Percentiles rank a stretch among this genome's conserved stretches.
These are phyloP conservation scores for Blumeriella jaapii DNA, from an alignment of 2,329 filamentous ascomycete genomes.

Conservation along the genomic window DNA sequence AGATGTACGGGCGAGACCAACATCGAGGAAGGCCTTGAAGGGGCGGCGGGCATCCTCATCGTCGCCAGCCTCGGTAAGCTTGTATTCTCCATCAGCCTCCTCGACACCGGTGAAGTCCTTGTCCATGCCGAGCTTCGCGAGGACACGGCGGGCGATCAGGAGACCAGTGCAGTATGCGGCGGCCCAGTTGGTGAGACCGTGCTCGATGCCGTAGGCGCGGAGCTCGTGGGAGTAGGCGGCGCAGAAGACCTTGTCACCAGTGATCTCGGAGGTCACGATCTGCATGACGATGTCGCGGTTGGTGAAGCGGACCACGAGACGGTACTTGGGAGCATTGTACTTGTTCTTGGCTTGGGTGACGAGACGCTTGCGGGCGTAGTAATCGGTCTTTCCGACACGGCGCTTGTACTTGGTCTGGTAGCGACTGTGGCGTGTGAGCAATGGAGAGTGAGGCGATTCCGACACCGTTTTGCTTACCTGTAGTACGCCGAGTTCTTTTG, in stretches of 20 bases:
- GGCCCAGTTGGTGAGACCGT: conserved; percentile 99
- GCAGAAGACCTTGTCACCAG: conserved; percentile 92
- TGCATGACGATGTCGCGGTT: conserved; percentile 99
- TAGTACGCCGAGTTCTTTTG: conserved; percentile 98
- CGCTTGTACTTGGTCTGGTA: conserved; percentile 99
- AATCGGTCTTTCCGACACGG: conserved; percentile 95
- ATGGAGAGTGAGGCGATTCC: conserved; percentile 18
- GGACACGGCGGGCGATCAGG: conserved; percentile 88
- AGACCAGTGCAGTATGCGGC: conserved; percentile 95
- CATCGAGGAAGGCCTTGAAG: conserved; percentile 98
- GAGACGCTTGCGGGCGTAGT: conserved; percentile 99
- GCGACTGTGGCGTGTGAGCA: conserved; percentile 47
- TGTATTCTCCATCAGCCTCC: conserved; percentile 94
- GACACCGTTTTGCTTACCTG: conserved; percentile 52
- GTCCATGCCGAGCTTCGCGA: conserved; percentile 94
- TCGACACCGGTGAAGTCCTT: conserved; percentile 91
- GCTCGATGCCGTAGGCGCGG: conserved; percentile 90
- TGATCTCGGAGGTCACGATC: conserved; percentile 93
- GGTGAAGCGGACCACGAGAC: conserved; percentile 97
- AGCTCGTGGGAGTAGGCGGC: conserved; percentile 96
- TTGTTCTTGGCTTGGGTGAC: conserved; percentile 99
- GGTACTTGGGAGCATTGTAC: conserved; percentile 99
- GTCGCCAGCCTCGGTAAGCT: conserved; percentile 87
- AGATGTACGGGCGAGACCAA: conserved; percentile 92
- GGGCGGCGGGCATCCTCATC: conserved; percentile 80